Evolutionary conservation across 176 grass and related monocot genomes (phyloP).

Genomic region (Urochloa ruziziensis): DNA sequence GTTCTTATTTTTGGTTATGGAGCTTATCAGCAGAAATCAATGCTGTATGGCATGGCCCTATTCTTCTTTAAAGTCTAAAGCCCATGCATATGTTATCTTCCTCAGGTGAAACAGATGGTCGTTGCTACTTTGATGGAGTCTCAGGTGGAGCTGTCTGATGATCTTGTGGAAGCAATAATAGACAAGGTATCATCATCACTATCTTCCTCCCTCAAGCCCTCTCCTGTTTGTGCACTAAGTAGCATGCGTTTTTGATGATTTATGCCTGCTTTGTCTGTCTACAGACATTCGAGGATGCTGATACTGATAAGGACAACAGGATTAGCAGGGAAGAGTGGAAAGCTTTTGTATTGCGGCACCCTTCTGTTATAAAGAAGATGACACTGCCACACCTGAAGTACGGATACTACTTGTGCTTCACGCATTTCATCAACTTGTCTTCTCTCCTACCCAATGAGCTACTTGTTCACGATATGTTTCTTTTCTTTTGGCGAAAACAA

Average conservation of each 20-base stretch:
- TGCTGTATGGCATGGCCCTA: not conserved
- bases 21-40: not conserved
- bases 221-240: not conserved
- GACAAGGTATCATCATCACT: conserved; percentile 40
- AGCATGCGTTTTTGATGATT: not conserved
- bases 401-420: not conserved
- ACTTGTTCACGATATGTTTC: conserved; percentile 1
- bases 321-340: conserved; percentile 70
- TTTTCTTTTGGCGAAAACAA: not conserved
- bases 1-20: not conserved
- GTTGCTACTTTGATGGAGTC: conserved; percentile 60
- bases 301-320: conserved; percentile 47
- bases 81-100: not conserved
- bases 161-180: conserved; percentile 58
- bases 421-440: conserved; percentile 6
- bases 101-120: conserved; percentile 72
- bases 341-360: conserved; percentile 46
- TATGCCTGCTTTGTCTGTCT: not conserved
- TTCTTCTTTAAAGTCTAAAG: not conserved
- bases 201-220: not conserved
- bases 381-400: conserved; percentile 69
- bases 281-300: conserved; percentile 66
- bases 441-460: not conserved
- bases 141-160: conserved; percentile 45
- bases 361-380: conserved; percentile 73